Conservation (phyloP, 345 rosid genomes). For the Gossypium longicalyx region DNA sequence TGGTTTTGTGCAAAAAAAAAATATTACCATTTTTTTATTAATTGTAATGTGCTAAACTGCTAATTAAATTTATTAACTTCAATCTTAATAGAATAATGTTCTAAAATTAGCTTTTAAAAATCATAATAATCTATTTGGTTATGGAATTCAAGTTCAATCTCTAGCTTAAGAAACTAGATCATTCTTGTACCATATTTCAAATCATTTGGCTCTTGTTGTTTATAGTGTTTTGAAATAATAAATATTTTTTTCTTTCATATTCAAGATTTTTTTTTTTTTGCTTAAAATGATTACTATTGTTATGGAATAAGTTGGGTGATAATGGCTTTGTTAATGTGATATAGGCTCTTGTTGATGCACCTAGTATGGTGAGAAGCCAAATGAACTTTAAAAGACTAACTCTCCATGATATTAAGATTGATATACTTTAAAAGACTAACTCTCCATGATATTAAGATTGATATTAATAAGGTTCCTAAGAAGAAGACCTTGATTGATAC, state of each 20-base stretch:
- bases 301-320: neutral
- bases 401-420: conserved; percentile 76
- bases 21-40: neutral
- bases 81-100: neutral
- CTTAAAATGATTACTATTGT: neutral
- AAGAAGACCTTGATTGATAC: conserved; percentile 85
- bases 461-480: conserved; percentile 66
- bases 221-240: too few species aligned
- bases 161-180: neutral
- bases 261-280: too few species aligned
- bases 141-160: neutral
- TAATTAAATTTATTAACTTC: neutral
- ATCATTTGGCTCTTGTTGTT: too few species aligned
- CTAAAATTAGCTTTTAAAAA: neutral
- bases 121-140: neutral
- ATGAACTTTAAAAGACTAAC: conserved; percentile 92
- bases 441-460: conserved; percentile 76
- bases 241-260: too few species aligned
- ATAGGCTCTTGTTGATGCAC: conserved; percentile 93
- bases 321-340: neutral
- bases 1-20: conserved; percentile 3
- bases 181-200: neutral
- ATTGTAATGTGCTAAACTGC: neutral
- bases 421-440: conserved; percentile 90
- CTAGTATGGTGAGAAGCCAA: conserved; percentile 84